Evolutionary conservation across 1,284 basidiomycete genomes (phyloP).

Genomic region (Heliocybe sulcata): DNA sequence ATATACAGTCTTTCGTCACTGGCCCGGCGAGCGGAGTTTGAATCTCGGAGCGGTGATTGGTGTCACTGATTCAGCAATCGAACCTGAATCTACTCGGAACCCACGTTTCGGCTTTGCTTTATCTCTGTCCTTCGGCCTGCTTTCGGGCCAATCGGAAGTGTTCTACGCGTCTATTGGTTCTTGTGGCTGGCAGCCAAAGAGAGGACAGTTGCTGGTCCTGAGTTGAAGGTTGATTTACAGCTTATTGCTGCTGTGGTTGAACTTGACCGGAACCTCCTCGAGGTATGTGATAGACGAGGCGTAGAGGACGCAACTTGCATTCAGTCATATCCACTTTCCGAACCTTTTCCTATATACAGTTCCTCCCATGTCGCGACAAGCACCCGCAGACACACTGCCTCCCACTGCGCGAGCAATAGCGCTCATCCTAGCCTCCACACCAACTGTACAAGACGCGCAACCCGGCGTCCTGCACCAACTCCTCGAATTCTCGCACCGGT

Average conservation of each 20-base stretch:
- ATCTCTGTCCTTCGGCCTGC: background rate
- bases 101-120: background rate
- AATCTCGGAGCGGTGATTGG: background rate
- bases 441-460: constrained; percentile 87
- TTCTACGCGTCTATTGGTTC: background rate
- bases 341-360: background rate
- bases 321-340: background rate
- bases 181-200: background rate
- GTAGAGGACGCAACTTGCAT: too few relatives aligned
- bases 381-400: constrained; percentile 63
- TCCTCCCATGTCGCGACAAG: constrained; percentile 48
- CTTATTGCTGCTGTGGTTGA: too few relatives aligned
- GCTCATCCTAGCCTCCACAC: constrained; percentile 89
- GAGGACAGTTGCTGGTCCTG: too few relatives aligned
- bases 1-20: constrained; percentile 1
- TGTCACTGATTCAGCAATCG: background rate
- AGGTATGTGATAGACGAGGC: background rate
- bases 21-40: constrained; percentile 1
- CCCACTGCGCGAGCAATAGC: constrained; percentile 90
- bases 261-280: too few relatives aligned
- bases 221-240: too few relatives aligned
- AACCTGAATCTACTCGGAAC: background rate
- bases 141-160: background rate
- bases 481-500: constrained; percentile 93
- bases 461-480: constrained; percentile 93